Conservation (phyloP, 768 basidiomycete species). For the Tulasnella sp. region DNA sequence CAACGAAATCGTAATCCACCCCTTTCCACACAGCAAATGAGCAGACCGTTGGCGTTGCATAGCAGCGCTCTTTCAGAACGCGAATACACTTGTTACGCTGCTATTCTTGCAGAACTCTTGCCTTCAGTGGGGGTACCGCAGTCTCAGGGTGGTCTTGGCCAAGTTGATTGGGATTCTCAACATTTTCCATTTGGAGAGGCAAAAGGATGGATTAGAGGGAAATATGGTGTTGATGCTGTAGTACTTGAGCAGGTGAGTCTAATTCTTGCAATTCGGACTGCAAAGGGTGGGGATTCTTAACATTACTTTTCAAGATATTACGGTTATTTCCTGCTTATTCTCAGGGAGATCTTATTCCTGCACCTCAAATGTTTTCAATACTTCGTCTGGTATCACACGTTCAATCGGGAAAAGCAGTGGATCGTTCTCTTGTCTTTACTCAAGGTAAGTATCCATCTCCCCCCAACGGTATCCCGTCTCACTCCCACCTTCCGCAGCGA, state of each 20-base stretch:
- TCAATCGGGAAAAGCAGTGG: constrained; percentile 14
- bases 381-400: constrained; percentile 17
- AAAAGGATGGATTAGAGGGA: constrained; percentile 17
- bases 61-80: constrained; percentile 13
- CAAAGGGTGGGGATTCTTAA: not conserved
- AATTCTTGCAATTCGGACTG: not conserved
- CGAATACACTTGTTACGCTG: constrained; percentile 16
- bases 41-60: constrained; percentile 17
- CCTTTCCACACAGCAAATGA: constrained; percentile 11
- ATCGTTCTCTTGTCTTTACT: constrained; percentile 16
- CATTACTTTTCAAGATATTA: constrained; percentile 12
- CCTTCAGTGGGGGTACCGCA: too few species aligned
- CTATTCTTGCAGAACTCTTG: constrained; percentile 12
- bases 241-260: constrained; percentile 17
- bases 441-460: constrained; percentile 13
- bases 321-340: constrained; percentile 14
- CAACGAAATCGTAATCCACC: too few species aligned
- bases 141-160: not conserved
- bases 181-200: constrained; percentile 14
- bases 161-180: constrained; percentile 3
- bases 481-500: not conserved
- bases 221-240: constrained; percentile 18
- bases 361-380: constrained; percentile 16
- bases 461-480: not conserved
- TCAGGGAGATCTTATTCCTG: not conserved